Conservation (phyloP, 2,329 filamentous ascomycete species). For the Rosellinia necatrix region DNA sequence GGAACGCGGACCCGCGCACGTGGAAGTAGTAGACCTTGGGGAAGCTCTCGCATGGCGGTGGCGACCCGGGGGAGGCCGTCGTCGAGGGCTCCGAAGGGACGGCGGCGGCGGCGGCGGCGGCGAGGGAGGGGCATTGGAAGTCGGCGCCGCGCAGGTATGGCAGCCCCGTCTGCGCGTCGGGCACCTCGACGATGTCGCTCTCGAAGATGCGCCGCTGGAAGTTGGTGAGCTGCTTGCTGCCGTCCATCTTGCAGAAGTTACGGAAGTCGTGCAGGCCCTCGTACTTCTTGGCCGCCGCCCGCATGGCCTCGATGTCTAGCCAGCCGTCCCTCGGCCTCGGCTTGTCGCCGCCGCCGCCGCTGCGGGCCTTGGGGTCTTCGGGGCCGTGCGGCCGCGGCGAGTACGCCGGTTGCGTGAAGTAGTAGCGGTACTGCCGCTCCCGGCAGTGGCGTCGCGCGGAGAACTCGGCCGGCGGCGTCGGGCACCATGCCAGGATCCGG, state of each 20-base stretch:
- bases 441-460: slow-evolving; percentile 91
- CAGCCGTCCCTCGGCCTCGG: slow-evolving; percentile 68
- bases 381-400: slow-evolving; percentile 64
- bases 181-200: slow-evolving; percentile 75
- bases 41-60: slow-evolving; percentile 27
- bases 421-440: slow-evolving; percentile 92
- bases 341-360: slow-evolving; percentile 25
- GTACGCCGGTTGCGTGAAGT: slow-evolving; percentile 94
- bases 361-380: slow-evolving; percentile 48
- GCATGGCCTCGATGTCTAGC: slow-evolving; percentile 89
- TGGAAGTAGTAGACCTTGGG: slow-evolving; percentile 85
- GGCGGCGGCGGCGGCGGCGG: slow-evolving; percentile 13
- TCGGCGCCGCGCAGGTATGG: slow-evolving; percentile 57
- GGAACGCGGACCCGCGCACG: slow-evolving; percentile 86
- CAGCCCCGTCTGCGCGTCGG: slow-evolving; percentile 57
- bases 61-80: slow-evolving; percentile 3
- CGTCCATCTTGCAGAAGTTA: slow-evolving; percentile 95
- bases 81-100: slow-evolving; percentile 1
- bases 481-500: slow-evolving; percentile 90
- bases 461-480: slow-evolving; percentile 76
- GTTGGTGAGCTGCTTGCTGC: slow-evolving; percentile 84
- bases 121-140: slow-evolving; percentile 45
- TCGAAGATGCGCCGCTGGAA: slow-evolving; percentile 80
- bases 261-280: slow-evolving; percentile 91
- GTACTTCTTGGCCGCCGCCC: slow-evolving; percentile 75